Conservation (phyloP, 768 basidiomycete genomes). For the Chalciporus piperatus region DNA sequence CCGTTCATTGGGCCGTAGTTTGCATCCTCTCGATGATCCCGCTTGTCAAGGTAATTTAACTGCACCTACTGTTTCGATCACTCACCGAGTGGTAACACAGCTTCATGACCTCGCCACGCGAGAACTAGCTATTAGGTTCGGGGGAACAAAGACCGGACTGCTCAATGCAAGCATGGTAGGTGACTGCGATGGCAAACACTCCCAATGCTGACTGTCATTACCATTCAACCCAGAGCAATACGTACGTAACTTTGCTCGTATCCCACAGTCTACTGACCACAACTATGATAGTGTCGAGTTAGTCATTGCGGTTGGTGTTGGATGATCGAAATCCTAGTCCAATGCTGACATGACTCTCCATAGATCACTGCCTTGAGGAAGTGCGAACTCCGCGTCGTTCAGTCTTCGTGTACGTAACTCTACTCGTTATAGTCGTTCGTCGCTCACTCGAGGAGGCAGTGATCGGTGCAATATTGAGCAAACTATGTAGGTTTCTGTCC, state of each 20-base stretch:
- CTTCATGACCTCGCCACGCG: conserved; percentile 75
- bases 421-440: neutral
- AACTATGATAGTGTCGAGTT: conserved; percentile 48
- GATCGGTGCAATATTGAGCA: conserved; percentile 81
- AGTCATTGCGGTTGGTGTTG: conserved; percentile 63
- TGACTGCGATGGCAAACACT: neutral
- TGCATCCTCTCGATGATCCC: conserved; percentile 73
- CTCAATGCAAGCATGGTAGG: conserved; percentile 78
- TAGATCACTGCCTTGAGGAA: conserved; percentile 74
- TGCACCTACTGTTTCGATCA: neutral
- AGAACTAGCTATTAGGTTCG: conserved; percentile 72
- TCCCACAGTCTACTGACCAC: neutral
- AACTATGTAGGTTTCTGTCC: conserved; percentile 48
- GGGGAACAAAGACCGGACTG: conserved; percentile 73
- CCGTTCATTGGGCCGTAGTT: conserved; percentile 36
- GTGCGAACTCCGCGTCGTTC: conserved; percentile 80
- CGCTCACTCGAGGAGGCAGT: conserved; percentile 41
- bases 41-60: conserved; percentile 58
- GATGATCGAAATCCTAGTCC: neutral
- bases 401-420: conserved; percentile 61
- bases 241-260: conserved; percentile 39
- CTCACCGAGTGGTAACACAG: conserved; percentile 32
- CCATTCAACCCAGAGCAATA: conserved; percentile 54
- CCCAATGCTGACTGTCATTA: conserved; percentile 3
- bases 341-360: neutral